These are phyloP conservation scores for Beauveria caledonica DNA, from an alignment of 2,329 filamentous ascomycete species.

Conservation along the genomic window DNA sequence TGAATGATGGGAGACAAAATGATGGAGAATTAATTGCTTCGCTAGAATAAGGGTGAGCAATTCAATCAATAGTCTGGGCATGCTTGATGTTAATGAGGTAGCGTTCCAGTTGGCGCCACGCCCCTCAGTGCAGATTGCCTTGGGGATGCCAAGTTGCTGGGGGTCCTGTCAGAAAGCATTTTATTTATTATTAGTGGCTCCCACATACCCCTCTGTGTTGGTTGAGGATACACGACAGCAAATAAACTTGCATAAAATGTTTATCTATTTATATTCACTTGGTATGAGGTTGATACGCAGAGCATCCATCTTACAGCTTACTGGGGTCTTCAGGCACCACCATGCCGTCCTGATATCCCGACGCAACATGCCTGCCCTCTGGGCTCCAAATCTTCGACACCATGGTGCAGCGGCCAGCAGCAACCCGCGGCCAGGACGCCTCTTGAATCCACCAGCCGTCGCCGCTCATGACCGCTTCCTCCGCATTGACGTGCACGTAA, in stretches of 20 bases:
- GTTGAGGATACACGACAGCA: too few relatives aligned
- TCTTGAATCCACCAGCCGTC: constrained; percentile 49
- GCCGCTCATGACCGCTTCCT: constrained; percentile 38
- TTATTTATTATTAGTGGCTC: too few relatives aligned
- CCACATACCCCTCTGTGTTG: too few relatives aligned
- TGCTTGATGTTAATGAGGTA: background rate
- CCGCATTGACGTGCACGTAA: constrained; percentile 42
- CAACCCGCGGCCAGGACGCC: constrained; percentile 38
- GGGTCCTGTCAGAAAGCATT: too few relatives aligned
- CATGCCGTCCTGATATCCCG: constrained; percentile 47
- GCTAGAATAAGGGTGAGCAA: background rate
- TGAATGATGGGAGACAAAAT: background rate
- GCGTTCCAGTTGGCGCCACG: background rate
- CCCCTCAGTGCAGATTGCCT: background rate
- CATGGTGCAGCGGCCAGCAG: constrained; percentile 38
- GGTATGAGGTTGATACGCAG: background rate
- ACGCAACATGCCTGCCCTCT: constrained; percentile 42
- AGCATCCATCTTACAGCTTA: background rate
- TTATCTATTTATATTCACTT: background rate
- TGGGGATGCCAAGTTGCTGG: too few relatives aligned
- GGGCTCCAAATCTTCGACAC: constrained; percentile 48
- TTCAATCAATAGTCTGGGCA: background rate
- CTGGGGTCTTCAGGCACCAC: constrained; percentile 6
- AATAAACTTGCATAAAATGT: too few relatives aligned
- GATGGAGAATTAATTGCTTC: background rate